These are phyloP conservation scores for Russula vinacea DNA, from an alignment of 768 basidiomycete genomes.

Conservation along the genomic window DNA sequence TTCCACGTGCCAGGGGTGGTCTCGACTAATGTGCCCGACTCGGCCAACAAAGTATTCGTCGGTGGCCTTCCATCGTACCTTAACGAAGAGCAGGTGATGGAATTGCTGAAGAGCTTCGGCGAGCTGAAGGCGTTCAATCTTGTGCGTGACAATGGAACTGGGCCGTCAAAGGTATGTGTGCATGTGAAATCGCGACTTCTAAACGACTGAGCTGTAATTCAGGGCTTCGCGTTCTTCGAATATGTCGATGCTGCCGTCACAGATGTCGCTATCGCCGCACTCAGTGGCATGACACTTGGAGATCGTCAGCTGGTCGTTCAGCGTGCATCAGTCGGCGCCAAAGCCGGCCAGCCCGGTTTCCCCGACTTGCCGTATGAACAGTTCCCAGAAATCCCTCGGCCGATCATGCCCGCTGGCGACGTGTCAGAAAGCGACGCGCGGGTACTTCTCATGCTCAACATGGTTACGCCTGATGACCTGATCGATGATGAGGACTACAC, in stretches of 20 bases:
- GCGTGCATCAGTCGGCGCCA: slow-evolving; percentile 91
- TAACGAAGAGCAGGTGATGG: slow-evolving; percentile 98
- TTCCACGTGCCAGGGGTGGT: slow-evolving; percentile 92
- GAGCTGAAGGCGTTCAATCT: slow-evolving; percentile 98
- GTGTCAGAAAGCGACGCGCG: slow-evolving; percentile 52
- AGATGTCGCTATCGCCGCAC: slow-evolving; percentile 91
- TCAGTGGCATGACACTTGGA: slow-evolving; percentile 97
- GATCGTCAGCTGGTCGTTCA: slow-evolving; percentile 95
- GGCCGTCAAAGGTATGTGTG: slow-evolving; percentile 72
- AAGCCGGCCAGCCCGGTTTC: slow-evolving; percentile 64
- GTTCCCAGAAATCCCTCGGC: slow-evolving; percentile 80
- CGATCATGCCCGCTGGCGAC: slow-evolving; percentile 84
- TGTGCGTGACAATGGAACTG: slow-evolving; percentile 89
- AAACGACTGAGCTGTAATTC: neutral
- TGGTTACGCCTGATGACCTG: slow-evolving; percentile 94
- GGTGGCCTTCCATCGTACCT: slow-evolving; percentile 94
- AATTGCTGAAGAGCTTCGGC: slow-evolving; percentile 94
- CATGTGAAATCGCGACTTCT: neutral
- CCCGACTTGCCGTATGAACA: slow-evolving; percentile 71
- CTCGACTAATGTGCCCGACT: slow-evolving; percentile 95
- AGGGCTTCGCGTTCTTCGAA: slow-evolving; percentile 99
- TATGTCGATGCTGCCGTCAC: slow-evolving; percentile 87
- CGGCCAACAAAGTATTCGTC: slow-evolving; percentile 96
- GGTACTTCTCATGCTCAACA: slow-evolving; percentile 96
- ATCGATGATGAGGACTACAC: slow-evolving; percentile 87